Evolutionary conservation across 352 stramenopile genomes (phyloP), one percentile per base, ranked within the genome.

Genomic region (Chrysophaeum taylorii): DNA sequence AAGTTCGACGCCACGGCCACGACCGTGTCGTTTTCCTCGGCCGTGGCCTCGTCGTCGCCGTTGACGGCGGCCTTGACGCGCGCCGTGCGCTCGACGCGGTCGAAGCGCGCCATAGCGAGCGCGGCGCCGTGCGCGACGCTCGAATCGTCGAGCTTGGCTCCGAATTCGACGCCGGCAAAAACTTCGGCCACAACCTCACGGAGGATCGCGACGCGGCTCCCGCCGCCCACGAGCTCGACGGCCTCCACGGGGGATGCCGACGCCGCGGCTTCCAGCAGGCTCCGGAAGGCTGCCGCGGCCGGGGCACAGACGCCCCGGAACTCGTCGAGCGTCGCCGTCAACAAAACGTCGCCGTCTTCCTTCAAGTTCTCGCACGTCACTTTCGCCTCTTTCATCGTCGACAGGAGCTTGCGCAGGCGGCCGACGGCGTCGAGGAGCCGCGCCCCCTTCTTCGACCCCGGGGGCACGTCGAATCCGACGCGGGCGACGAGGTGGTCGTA

Each of bases 181-280:
- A 74, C 63, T 16, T 69, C 43, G 14, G 27, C 21, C 15, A 75
- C 25, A n/a, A 36, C 64, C 27, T 75, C 41, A 29, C 88, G 81
- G 23, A 96, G 81, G 64, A 89, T 85, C 61, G 86, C 86, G 45
- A 94, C 91, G 45, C 90, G 89, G 35, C 86, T 91, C 7, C 87
- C 88, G 45, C 91, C 91, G 37, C 91, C 91, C 0, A 94, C 82
- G 70, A 96, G 91, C 76, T 96, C 35, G 79, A 93, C 52, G 75
- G 75, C 54, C 87, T 84, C 69, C 41, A 84, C 64, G 7, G 15
- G 5, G 45, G 9, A 4, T 2, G 27, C 33, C 54, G 63, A 36
- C 16, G 57, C 64, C 0, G 85, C 80, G 23, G 82, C 64, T 0
- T 79, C 73, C 18, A 94, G 69, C 23, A 84, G 77, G 37, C 70